These are phyloP conservation scores for Rhizophagus prolifer DNA, from an alignment of 192 early-diverging fungal genomes.

Conservation along the genomic window DNA sequence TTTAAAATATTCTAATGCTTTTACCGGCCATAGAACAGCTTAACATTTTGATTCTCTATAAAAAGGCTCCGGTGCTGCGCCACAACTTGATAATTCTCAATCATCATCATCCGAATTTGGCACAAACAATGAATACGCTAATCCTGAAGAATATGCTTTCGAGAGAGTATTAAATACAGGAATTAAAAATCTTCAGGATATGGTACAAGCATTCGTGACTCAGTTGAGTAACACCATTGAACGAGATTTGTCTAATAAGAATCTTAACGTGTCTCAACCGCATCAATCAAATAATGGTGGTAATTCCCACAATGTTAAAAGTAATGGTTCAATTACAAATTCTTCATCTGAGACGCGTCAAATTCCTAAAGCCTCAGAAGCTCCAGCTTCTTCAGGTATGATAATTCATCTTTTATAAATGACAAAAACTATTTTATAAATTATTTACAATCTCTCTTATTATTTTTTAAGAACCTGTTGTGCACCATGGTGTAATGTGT, in stretches of 20 bases:
- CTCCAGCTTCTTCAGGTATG: background rate
- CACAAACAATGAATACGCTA: background rate
- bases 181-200: slow-evolving; percentile 19
- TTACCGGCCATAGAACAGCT: background rate
- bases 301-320: background rate
- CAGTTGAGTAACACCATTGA: background rate
- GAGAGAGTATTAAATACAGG: slow-evolving; percentile 16
- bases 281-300: background rate
- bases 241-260: background rate
- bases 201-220: slow-evolving; percentile 15
- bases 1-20: background rate
- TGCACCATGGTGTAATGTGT: slow-evolving; percentile 50
- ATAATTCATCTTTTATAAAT: background rate
- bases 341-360: background rate
- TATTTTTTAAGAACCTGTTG: slow-evolving; percentile 16
- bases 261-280: background rate
- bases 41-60: background rate
- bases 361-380: background rate
- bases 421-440: background rate
- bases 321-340: background rate
- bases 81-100: background rate
- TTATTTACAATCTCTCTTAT: background rate
- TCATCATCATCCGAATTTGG: background rate
- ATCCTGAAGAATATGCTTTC: background rate
- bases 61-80: background rate